Evolutionary conservation across 1,284 basidiomycete species (phyloP), one percentile per base, ranked within the genome.

Genomic region (Kwoniella shivajii): DNA sequence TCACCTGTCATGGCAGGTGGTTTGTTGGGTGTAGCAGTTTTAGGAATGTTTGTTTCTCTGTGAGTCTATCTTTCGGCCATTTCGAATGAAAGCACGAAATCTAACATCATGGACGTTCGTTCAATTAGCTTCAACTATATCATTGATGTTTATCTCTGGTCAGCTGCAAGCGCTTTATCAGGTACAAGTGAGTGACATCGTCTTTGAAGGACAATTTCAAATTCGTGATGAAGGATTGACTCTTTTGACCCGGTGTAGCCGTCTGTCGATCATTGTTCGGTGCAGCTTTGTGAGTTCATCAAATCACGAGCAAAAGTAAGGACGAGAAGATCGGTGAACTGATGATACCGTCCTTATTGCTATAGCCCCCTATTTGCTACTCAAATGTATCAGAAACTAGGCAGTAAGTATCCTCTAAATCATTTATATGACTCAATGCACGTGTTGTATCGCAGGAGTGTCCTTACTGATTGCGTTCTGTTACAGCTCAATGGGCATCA

Each of bases 31-130:
- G 61, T 79, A 7, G 65, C 45, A 16, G 65, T 78, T 11, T 76
- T 85, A 27, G 83, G 84, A 60, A 84, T 88, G 84, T 83, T 83
- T 71, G 72, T 82, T 24, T 47, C 48, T 30, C 26, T 80, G 46
- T 78, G 48, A 56, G 64, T 59, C 14, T 36, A 33, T 16, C 36
- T 36, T 31, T 6, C 16, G 9, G 14, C n/a, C 7, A 11, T 11
- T n/a, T 36, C 33, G 33, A 30, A 14, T 22, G n/a, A n/a, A n/a
- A n/a, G n/a, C n/a, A n/a, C 22, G 6, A 34, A 3, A 20, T 22
- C 33, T 6, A 16, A 34, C 16, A 27, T 16, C 24, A 11, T 18
- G 5, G 44, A 6, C n/a, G 33, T 30, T 42, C 45, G 51, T 31
- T 27, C 7, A 16, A 33, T 22, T 24, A 64, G 72, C 20, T 78